phyloP scores from a whole-genome alignment of 2,329 filamentous ascomycete species.

The Colletotrichum gloeosporioides region DNA sequence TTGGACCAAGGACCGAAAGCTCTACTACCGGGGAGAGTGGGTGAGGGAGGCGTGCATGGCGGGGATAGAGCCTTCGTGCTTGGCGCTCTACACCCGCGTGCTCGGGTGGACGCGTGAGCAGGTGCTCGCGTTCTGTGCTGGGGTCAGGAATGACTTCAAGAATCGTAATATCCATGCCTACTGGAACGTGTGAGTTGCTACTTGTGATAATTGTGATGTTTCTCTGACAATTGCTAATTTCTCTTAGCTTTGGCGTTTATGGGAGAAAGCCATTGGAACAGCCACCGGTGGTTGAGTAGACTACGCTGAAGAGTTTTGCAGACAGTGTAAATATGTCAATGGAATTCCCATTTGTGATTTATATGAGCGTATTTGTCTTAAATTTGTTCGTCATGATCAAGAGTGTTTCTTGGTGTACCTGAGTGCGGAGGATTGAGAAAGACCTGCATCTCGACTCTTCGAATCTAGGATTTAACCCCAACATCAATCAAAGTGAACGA shows the following conservation, averaged over 20 bases:
- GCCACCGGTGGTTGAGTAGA: too few relatives aligned
- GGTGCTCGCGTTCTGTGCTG: slow-evolving; percentile 36
- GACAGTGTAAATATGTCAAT: accelerated
- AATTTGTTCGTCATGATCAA: too few relatives aligned
- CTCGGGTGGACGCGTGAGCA: slow-evolving; percentile 36
- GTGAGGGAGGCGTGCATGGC: slow-evolving; percentile 31
- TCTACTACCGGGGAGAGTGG: slow-evolving; percentile 52
- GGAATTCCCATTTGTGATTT: too few relatives aligned
- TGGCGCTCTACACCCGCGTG: slow-evolving; percentile 37
- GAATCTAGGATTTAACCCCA: too few relatives aligned
- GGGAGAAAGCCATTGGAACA: not conserved
- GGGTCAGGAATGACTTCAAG: slow-evolving; percentile 36
- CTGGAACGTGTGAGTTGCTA: slow-evolving; percentile 39
- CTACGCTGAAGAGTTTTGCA: too few relatives aligned
- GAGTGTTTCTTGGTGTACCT: too few relatives aligned
- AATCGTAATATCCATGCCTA: slow-evolving; percentile 39
- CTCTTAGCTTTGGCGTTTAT: not conserved
- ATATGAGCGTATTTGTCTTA: accelerated
- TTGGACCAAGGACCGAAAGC: slow-evolving; percentile 53
- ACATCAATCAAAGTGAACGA: too few relatives aligned
- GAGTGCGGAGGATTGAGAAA: too few relatives aligned
- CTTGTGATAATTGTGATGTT: too few relatives aligned
- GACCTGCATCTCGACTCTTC: too few relatives aligned
- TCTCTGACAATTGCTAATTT: too few relatives aligned
- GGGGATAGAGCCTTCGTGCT: slow-evolving; percentile 36